Conservation (phyloP, 495 filamentous ascomycete genomes). For the Cudoniella acicularis region DNA sequence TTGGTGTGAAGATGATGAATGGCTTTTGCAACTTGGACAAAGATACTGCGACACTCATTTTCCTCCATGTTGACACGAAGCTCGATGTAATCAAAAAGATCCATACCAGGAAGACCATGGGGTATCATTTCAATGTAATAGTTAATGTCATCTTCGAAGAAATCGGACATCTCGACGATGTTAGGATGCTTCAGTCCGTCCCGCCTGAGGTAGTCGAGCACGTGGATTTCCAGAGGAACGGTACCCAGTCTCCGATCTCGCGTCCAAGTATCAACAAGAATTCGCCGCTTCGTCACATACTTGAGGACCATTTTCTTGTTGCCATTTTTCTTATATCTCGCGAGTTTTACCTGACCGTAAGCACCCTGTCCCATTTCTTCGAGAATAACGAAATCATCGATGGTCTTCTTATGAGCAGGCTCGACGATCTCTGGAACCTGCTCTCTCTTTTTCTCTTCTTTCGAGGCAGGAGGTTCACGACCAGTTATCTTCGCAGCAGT, state of each 20-base stretch:
- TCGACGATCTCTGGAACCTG: slow-evolving; percentile 13
- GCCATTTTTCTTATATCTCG: slow-evolving; percentile 75
- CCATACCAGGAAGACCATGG: slow-evolving; percentile 95
- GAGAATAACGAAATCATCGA: slow-evolving; percentile 85
- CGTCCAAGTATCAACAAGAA: slow-evolving; percentile 98
- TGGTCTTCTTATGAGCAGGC: slow-evolving; percentile 62
- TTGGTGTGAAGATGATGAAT: slow-evolving; percentile 89
- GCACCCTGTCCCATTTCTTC: slow-evolving; percentile 99
- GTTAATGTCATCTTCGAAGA: slow-evolving; percentile 96
- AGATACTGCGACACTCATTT: slow-evolving; percentile 88
- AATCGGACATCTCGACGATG: slow-evolving; percentile 97
- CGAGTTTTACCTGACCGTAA: slow-evolving; percentile 95
- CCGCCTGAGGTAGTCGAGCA: slow-evolving; percentile 86
- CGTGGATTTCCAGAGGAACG: slow-evolving; percentile 95
- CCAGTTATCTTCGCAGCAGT: slow-evolving; percentile 45
- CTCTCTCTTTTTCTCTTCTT: slow-evolving; percentile 31
- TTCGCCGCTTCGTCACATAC: slow-evolving; percentile 95
- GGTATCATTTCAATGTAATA: slow-evolving; percentile 99
- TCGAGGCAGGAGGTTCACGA: slow-evolving; percentile 25
- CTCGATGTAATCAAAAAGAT: slow-evolving; percentile 98
- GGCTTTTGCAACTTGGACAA: slow-evolving; percentile 84
- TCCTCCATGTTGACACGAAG: slow-evolving; percentile 96
- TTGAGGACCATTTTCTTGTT: slow-evolving; percentile 88
- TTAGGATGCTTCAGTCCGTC: slow-evolving; percentile 89
- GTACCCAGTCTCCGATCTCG: slow-evolving; percentile 92